These are phyloP conservation scores for Aspergillus versicolor DNA, from an alignment of 2,329 filamentous ascomycete genomes.

Conservation along the genomic window DNA sequence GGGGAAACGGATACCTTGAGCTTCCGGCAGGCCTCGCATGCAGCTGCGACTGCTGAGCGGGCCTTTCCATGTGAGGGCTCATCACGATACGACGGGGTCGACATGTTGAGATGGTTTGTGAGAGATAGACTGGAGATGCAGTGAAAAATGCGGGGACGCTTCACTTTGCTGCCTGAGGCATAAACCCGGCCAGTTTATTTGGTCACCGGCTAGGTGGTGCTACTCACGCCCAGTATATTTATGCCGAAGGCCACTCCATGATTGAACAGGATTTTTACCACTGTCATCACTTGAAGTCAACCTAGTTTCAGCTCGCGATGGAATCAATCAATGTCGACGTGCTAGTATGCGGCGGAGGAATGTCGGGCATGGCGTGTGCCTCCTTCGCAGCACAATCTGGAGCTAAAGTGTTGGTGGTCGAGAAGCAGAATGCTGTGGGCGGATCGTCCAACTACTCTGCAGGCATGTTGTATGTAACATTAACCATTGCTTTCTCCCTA, in stretches of 20 bases:
- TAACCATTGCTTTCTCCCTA: neutral
- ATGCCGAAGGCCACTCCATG: neutral
- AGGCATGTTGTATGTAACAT: constrained; percentile 27
- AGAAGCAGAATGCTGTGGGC: constrained; percentile 25
- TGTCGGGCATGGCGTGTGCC: constrained; percentile 30
- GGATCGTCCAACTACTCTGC: constrained; percentile 28
- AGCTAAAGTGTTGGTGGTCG: constrained; percentile 24
- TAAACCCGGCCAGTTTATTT: constrained; percentile 8
- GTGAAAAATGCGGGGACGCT: neutral
- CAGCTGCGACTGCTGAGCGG: constrained; percentile 10
- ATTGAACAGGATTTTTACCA: neutral
- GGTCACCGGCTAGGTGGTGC: neutral
- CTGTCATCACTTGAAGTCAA: neutral
- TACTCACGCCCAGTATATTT: neutral
- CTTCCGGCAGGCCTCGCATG: constrained; percentile 27
- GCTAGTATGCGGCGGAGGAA: constrained; percentile 29
- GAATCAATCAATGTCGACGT: constrained; percentile 22
- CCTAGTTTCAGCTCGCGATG: constrained; percentile 10
- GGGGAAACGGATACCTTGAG: constrained; percentile 12
- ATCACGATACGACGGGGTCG: neutral
- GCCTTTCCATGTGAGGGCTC: neutral
- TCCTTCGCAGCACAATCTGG: constrained; percentile 26
- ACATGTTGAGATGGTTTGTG: neutral
- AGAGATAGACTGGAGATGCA: neutral
- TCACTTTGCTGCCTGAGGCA: neutral